Base-by-base conservation (phyloP, 2,329 filamentous ascomycete genomes). In the Aspergillus intermedius region DNA sequence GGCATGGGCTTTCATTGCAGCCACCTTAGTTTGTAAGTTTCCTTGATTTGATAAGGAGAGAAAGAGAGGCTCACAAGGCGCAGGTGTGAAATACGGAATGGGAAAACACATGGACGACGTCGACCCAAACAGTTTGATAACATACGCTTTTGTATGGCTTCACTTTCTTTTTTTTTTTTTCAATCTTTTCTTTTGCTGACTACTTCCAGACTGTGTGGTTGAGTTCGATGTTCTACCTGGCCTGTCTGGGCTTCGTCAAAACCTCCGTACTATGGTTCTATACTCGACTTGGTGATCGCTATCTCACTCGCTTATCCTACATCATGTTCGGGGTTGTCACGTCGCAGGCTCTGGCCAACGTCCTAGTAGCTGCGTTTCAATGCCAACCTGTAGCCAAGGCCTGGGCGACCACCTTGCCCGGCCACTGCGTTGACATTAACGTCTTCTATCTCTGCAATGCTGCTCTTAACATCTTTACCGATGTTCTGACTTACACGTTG, bases 401-500 rank as follows among this genome's bases (percentile, higher is more conserved):
- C 37, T 75, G 73, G 71, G 59, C 70, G 30, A 54, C 56, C n/a
- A 55, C 54, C 13, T 55, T 64, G 5, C 37, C 62, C 0, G 51
- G 74, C 52, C 50, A 59, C n/a, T 79, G 76, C 49, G 64, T 79
- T 47, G 61, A 69, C 47, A 67, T 82, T 51, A 71, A 75, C 2
- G 65, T 68, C 0, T 77, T 80, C 45, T 71, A 81, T 23, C 70
- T 79, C 25, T 72, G 73, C 32, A 72, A 81, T 32, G 79, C 80
- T 2, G 75, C 78, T 23, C 73, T 82, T 53, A 83, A 83, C 62
- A 82, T 82, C 42, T 57, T 77, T 40, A 82, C 79, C 5, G 80
- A 84, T 60, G 73, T 84, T 40, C 59, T 77, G 9, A 73, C 77
- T n/a, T 76, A 78, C 32, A 58, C 75, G 0, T 64, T 82, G 3